These are phyloP conservation scores for Dryas integrifolia DNA, from an alignment of 331 rosid genomes.

Conservation along the genomic window DNA sequence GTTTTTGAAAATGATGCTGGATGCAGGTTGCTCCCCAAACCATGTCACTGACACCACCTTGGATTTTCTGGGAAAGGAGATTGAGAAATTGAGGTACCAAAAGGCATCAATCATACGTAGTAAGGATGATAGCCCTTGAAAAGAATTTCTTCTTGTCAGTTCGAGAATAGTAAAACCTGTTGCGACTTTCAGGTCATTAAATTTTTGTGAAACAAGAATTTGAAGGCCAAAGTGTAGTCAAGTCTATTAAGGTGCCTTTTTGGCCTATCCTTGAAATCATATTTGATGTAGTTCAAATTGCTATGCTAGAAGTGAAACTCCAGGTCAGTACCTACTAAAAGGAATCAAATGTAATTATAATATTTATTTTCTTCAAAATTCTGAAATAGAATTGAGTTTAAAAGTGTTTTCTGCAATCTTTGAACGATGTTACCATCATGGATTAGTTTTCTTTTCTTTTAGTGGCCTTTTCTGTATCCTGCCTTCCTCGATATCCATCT, in stretches of 20 bases:
- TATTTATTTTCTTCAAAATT: not conserved
- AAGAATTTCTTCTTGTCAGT: not conserved
- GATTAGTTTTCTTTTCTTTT: not conserved
- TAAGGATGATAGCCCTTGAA: constrained; percentile 32
- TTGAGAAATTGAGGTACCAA: constrained; percentile 65
- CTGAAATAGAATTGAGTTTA: not conserved
- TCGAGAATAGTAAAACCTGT: not conserved
- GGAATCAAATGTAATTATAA: not conserved
- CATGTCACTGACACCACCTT: constrained; percentile 83
- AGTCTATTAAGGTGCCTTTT: not conserved
- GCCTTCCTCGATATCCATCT: too few relatives aligned
- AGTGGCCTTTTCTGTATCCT: not conserved
- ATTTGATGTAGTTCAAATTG: not conserved
- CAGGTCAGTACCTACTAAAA: not conserved
- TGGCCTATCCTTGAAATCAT: not conserved
- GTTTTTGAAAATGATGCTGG: constrained; percentile 80
- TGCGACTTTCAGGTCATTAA: not conserved
- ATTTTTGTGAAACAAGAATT: not conserved
- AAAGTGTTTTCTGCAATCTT: not conserved
- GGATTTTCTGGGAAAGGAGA: constrained; percentile 86
- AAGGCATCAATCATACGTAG: constrained; percentile 61
- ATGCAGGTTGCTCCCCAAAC: constrained; percentile 79
- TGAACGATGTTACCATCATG: not conserved
- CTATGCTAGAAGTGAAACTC: not conserved
- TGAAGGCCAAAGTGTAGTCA: not conserved